A percentile compares a stretch with the other conserved stretches of the same genome.
Conservation (phyloP, 2,329 filamentous ascomycete genomes). For the Exophiala aquamarina region DNA sequence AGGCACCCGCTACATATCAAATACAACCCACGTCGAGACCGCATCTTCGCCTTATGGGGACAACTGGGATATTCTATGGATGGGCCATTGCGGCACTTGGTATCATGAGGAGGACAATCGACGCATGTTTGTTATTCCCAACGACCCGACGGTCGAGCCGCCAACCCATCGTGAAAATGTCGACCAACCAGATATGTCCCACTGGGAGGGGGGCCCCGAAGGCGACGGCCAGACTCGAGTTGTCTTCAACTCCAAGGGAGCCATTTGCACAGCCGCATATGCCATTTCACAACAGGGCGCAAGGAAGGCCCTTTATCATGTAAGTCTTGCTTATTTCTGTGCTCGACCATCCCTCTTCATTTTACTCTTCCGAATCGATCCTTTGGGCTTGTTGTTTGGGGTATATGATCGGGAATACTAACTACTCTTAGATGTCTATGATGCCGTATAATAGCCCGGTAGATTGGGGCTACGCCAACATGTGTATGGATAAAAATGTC, state of each 20-base stretch:
- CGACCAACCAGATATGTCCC: conserved; percentile 17
- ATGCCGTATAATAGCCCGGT: conserved; percentile 19
- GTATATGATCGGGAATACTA: too few relatives aligned
- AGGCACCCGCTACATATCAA: conserved; percentile 32
- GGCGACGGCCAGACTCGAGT: conserved; percentile 19
- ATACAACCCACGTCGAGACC: conserved; percentile 24
- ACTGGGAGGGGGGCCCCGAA: conserved; percentile 16
- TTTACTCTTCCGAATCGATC: too few relatives aligned
- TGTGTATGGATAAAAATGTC: conserved; percentile 18
- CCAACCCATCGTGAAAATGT: conserved; percentile 22
- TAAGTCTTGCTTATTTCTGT: too few relatives aligned
- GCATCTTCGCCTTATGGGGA: conserved; percentile 50
- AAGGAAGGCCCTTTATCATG: conserved; percentile 21
- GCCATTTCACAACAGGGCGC: conserved; percentile 25
- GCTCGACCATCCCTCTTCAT: too few relatives aligned
- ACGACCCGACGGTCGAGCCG: conserved; percentile 33
- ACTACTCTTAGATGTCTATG: conserved; percentile 25
- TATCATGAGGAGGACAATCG: conserved; percentile 31
- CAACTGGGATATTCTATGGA: conserved; percentile 54
- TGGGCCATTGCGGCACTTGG: conserved; percentile 48
- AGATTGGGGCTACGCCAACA: conserved; percentile 19
- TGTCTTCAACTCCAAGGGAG: conserved; percentile 17
- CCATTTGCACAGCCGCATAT: conserved; percentile 23
- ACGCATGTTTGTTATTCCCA: conserved; percentile 31
- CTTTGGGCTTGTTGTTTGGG: too few relatives aligned